A percentile compares a stretch with the other conserved stretches of the same genome.
phyloP scores from a whole-genome alignment of 2,329 filamentous ascomycete species.

The Dichotomopilus funicola region DNA sequence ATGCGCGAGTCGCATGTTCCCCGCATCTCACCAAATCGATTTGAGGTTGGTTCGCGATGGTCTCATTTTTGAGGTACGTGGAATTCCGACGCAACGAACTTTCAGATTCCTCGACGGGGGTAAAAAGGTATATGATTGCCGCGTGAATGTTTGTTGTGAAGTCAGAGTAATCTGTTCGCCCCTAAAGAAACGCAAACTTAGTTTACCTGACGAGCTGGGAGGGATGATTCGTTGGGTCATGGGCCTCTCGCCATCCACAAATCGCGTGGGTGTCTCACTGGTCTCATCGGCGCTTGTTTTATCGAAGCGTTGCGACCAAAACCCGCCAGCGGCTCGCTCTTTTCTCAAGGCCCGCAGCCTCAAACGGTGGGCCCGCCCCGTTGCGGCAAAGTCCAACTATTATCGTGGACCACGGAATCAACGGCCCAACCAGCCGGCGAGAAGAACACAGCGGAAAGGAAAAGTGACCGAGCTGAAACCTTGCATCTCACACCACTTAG shows the following conservation, averaged over 20 bases:
- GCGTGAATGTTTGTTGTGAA: no score
- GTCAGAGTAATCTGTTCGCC: no score
- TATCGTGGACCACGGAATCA: not conserved
- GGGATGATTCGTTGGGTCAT: no score
- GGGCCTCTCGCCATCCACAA: no score
- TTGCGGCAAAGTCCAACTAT: slow-evolving; percentile 1
- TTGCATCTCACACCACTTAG: not conserved
- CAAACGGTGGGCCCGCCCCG: not conserved
- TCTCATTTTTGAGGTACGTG: not conserved
- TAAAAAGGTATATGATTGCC: no score
- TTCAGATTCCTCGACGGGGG: no score
- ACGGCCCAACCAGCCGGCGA: not conserved
- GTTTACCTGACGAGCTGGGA: no score
- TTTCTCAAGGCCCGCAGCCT: not conserved
- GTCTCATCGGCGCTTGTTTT: no score
- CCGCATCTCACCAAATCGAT: slow-evolving; percentile 1
- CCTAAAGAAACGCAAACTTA: no score
- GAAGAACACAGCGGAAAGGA: no score
- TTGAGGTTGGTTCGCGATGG: not conserved
- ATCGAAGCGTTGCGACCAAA: not conserved
- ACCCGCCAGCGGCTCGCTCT: not conserved
- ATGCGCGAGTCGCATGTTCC: slow-evolving; percentile 6
- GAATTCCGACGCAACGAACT: not conserved
- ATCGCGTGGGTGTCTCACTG: no score
- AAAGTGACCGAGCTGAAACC: no score